Evolutionary conservation across 768 basidiomycete genomes (phyloP).

Genomic region (Inosperma sp.): DNA sequence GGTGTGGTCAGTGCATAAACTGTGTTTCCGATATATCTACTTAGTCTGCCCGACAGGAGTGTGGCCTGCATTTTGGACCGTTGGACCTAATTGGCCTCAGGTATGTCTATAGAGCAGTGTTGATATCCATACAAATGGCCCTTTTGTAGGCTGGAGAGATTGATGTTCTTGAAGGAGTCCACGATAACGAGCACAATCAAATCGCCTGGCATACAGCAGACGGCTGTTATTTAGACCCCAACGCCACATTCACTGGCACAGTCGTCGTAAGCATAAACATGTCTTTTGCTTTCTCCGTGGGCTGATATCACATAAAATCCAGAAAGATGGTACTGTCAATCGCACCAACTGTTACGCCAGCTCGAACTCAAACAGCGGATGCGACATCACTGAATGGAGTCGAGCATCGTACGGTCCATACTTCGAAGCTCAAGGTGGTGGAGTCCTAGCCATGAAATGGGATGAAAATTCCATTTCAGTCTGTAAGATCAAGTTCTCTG

Average conservation of each 20-base stretch:
- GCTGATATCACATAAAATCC: neutral
- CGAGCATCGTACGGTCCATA: constrained; percentile 76
- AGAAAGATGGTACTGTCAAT: constrained; percentile 47
- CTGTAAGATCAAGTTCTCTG: constrained; percentile 53
- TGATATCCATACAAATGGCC: constrained; percentile 8
- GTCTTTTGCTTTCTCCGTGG: neutral
- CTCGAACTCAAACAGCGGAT: constrained; percentile 60
- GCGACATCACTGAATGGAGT: constrained; percentile 76
- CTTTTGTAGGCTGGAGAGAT: constrained; percentile 65
- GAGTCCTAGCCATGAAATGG: constrained; percentile 89
- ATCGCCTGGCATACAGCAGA: constrained; percentile 69
- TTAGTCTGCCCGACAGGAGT: constrained; percentile 46
- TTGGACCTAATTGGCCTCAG: constrained; percentile 61
- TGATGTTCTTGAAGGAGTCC: constrained; percentile 81
- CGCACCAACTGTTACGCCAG: constrained; percentile 52
- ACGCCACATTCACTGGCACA: constrained; percentile 22
- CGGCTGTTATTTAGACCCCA: constrained; percentile 25
- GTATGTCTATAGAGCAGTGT: constrained; percentile 36
- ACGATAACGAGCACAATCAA: constrained; percentile 80
- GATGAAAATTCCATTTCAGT: constrained; percentile 71
- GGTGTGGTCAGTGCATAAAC: constrained; percentile 61
- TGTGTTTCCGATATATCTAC: no score
- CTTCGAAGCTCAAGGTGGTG: constrained; percentile 77
- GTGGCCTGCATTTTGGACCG: constrained; percentile 83
- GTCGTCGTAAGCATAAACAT: constrained; percentile 19